Evolutionary conservation across 495 filamentous ascomycete species (phyloP), one percentile per base, ranked within the genome.

Genomic region (Trichoderma virens): DNA sequence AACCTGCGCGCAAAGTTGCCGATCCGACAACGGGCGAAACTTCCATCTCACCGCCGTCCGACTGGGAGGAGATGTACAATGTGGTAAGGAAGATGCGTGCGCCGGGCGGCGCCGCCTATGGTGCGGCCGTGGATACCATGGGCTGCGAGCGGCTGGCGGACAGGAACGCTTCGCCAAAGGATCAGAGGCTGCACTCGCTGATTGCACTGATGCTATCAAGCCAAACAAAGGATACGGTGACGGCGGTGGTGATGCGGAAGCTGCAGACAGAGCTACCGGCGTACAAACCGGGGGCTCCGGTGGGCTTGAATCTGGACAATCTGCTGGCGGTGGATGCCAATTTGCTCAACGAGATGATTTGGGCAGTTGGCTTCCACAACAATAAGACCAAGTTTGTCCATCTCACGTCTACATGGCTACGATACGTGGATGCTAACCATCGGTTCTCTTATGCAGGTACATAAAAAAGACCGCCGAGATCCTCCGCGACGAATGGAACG

Each of bases 141-240:
- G 94, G 94, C 23, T 98, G 94, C 71, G 91, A 93, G 66, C 84
- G 87, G 16, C 81, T 97, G 1, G 90, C 88, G 0, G 76, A 82
- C 41, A 66, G 76, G 0, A 72, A 71, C 30, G 76, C 76, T 1
- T 78, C 77, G 25, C 80, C 86, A 38, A 73, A 80, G 66, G 90
- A 93, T 71, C 85, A 85, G 66, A 85, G 95, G 2, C 96, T 95
- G 72, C 94, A 99, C 65, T 98, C 91, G 3, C 82, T 99, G 31
- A 84, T 95, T 31, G 86, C 93, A 3, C 78, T 99, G 62, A 98
- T 99, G 95, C 85, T 99, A n/a, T 93, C 89, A 5, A 90, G 86
- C 14, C 94, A 98, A 72, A 98, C 94, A 2, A 97, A 97, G 71
- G 94, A 98, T 75, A 96, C 93, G 0, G 89, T 93, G 51, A 98